These are phyloP conservation scores for Saturnispora gosingensis DNA, from an alignment of 805 yeast genomes.

Conservation along the genomic window DNA sequence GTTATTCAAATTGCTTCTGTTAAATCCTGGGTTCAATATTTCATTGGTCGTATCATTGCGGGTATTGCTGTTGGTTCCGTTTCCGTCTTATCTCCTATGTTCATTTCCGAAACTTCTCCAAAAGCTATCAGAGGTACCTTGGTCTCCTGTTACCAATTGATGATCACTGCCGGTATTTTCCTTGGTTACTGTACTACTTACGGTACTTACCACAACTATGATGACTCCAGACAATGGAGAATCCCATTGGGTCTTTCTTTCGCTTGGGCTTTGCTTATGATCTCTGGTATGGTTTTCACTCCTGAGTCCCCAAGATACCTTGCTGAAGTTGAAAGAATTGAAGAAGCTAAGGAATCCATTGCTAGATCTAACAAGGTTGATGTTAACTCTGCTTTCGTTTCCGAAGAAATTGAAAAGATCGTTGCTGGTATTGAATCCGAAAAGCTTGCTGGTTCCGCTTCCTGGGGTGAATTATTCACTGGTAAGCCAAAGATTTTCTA, in stretches of 20 bases:
- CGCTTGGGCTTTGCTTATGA: slow-evolving; percentile 44
- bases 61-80: slow-evolving; percentile 50
- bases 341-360: slow-evolving; percentile 46
- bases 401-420: slow-evolving; percentile 42
- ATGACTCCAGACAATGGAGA: slow-evolving; percentile 54
- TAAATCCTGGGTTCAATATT: slow-evolving; percentile 50
- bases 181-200: slow-evolving; percentile 60
- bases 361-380: slow-evolving; percentile 50
- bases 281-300: slow-evolving; percentile 44
- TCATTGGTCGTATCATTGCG: slow-evolving; percentile 51
- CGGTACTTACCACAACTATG: slow-evolving; percentile 46
- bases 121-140: slow-evolving; percentile 62
- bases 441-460: slow-evolving; percentile 51
- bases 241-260: slow-evolving; percentile 47
- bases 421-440: slow-evolving; percentile 57
- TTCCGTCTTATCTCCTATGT: slow-evolving; percentile 45
- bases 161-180: slow-evolving; percentile 63
- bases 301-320: slow-evolving; percentile 67
- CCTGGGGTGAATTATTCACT: slow-evolving; percentile 53
- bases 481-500: slow-evolving; percentile 55
- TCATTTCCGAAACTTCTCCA: slow-evolving; percentile 64
- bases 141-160: slow-evolving; percentile 61
- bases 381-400: slow-evolving; percentile 44
- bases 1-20: slow-evolving; percentile 50
- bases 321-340: slow-evolving; percentile 39